Base-by-base conservation (phyloP, 257 asterid genomes). In the Solanum infundibuliforme region DNA sequence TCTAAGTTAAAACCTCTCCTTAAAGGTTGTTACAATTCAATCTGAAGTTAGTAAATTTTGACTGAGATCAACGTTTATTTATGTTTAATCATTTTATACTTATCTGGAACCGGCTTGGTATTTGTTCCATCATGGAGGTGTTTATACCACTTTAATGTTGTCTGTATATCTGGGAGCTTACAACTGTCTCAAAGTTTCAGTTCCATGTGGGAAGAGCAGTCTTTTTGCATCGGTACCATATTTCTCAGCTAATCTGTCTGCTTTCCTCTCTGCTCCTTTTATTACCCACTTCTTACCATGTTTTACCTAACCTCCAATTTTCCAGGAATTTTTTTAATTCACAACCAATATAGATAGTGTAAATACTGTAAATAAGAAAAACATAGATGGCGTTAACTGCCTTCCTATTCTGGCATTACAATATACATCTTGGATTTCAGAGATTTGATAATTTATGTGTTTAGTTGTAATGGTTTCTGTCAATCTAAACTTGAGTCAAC, bases 1-100 rank as follows among this genome's bases (percentile, higher is more conserved):
- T 91, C 96, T 92, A 95, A 91, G 87, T 92, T 97, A 91, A 91
- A 92, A 90, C 98, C 99, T 87, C 95, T 97, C 85, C 91, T 94
- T 90, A 95, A 94, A 95, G 99, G 99, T 97, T 89, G 83, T 87
- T 83, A 18, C 52, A 62, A 75, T 83, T 71, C 34, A 74, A 71
- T 91, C 88, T 77, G 65, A 32, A 71, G 31, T 46, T 83, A 52
- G 8, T 73, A 41, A n/a, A 52, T 48, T 88, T 43, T 34, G 38
- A 68, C 79, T 85, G 87, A 73, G 87, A 6, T 83, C 11, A 76
- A 73, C 79, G 32, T 75, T 32, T 82, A 77, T 83, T 69, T 55
- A 73, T 83, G 75, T 18, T 46, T 13, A 8, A 16, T 48, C 69
- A 82, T 14, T 48, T 62, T 48, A 82, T 48, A 18, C 41, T 82